phyloP scores from a whole-genome alignment of 139 green algal species.

The Trebouxia sp. region DNA sequence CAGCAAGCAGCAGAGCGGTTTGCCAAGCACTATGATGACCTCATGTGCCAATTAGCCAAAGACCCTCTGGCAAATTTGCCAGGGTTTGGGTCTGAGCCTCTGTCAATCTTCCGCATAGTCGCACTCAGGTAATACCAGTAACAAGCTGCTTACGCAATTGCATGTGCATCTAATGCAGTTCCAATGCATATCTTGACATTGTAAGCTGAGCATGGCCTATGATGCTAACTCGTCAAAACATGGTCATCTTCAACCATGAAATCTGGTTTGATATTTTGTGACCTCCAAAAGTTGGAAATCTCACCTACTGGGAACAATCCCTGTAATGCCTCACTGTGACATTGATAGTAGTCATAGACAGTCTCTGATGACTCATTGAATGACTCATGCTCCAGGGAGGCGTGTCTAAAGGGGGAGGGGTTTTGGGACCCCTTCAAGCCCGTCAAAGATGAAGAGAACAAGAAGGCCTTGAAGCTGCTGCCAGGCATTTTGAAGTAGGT shows the following conservation, averaged over 20 bases:
- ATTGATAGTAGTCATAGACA: too few species aligned
- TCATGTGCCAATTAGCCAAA: conserved; percentile 43
- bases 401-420: conserved; percentile 54
- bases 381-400: conserved; percentile 53
- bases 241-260: too few species aligned
- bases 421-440: conserved; percentile 72
- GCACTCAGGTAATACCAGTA: conserved; percentile 40
- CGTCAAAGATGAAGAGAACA: conserved; percentile 79
- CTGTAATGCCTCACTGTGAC: too few species aligned
- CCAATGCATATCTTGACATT: conserved; percentile 13
- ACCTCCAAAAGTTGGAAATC: too few species aligned
- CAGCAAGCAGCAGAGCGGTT: conserved; percentile 51
- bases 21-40: conserved; percentile 38
- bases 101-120: conserved; percentile 52
- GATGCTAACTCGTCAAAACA: too few species aligned
- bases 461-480: conserved; percentile 64
- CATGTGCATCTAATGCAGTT: not conserved
- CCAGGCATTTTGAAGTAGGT: conserved; percentile 35
- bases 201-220: too few species aligned
- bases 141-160: not conserved
- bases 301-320: too few species aligned
- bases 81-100: conserved; percentile 35
- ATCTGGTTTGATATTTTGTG: too few species aligned
- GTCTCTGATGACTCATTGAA: not conserved
- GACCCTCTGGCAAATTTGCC: conserved; percentile 37